Conservation (phyloP, 2,329 filamentous ascomycete genomes). For the Neonectria coccinea region DNA sequence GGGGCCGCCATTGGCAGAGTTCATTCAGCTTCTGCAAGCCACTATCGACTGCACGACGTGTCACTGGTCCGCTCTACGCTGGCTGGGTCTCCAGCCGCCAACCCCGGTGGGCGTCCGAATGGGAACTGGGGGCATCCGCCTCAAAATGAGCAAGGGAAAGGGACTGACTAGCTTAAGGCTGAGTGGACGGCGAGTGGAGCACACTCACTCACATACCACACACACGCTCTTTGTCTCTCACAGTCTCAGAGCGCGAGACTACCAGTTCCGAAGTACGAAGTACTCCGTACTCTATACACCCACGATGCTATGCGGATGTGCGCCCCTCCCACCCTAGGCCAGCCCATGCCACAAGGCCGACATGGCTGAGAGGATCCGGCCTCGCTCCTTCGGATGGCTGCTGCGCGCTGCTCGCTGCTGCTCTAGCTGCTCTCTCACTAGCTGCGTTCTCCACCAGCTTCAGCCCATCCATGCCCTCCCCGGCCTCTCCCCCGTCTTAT, state of each 20-base stretch:
- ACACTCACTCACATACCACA: neutral
- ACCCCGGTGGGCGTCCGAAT: slow-evolving; percentile 24
- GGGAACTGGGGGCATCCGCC: slow-evolving; percentile 10
- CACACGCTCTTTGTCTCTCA: slow-evolving; percentile 5
- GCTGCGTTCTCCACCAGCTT: slow-evolving; percentile 4
- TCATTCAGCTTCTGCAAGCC: slow-evolving; percentile 55
- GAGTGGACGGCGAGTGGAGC: slow-evolving; percentile 31
- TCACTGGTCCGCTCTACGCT: slow-evolving; percentile 40
- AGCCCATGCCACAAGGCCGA: neutral
- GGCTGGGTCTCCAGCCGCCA: slow-evolving; percentile 22
- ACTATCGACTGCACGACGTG: slow-evolving; percentile 32
- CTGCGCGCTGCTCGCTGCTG: neutral
- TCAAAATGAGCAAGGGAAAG: slow-evolving; percentile 32
- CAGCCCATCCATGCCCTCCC: neutral
- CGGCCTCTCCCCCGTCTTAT: slow-evolving; percentile 26
- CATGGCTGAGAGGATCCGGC: slow-evolving; percentile 3
- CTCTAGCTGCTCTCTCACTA: slow-evolving; percentile 14
- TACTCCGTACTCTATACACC: neutral
- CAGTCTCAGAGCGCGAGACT: neutral
- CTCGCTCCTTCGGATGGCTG: slow-evolving; percentile 6
- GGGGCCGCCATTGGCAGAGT: slow-evolving; percentile 21
- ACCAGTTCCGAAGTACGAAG: no score
- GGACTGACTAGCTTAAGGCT: slow-evolving; percentile 42
- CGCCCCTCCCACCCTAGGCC: neutral
- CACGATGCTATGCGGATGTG: neutral